These are phyloP conservation scores for Rhodotorula babjevae DNA, from an alignment of 768 basidiomycete genomes.

Conservation along the genomic window DNA sequence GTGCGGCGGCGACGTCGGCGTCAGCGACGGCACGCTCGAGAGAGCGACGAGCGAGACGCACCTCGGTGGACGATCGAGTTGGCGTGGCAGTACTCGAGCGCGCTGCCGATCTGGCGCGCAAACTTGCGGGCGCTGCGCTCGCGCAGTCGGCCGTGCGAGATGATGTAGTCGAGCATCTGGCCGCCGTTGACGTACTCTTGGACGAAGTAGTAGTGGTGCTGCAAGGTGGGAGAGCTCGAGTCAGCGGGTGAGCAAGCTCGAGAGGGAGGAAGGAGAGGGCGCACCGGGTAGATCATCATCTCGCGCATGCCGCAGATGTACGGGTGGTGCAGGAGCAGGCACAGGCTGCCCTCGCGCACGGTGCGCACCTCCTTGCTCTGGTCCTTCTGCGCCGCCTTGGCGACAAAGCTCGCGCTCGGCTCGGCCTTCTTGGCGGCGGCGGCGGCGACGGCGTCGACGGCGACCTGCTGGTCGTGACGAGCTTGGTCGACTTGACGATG, in stretches of 20 bases:
- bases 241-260: neutral
- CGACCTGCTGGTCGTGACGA: neutral
- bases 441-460: neutral
- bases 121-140: slow-evolving; percentile 97
- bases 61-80: slow-evolving; percentile 95
- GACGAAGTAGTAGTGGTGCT: slow-evolving; percentile 98
- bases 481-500: slow-evolving; percentile 40
- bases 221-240: neutral
- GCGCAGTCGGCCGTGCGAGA: slow-evolving; percentile 88
- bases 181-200: slow-evolving; percentile 98
- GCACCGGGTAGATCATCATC: slow-evolving; percentile 67
- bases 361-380: slow-evolving; percentile 95
- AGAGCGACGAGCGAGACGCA: slow-evolving; percentile 2
- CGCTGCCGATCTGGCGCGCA: slow-evolving; percentile 92
- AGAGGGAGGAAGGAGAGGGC: too few relatives aligned
- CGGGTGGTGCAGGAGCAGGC: slow-evolving; percentile 92
- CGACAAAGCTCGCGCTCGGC: slow-evolving; percentile 57
- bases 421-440: slow-evolving; percentile 19
- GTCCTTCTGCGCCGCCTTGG: slow-evolving; percentile 77
- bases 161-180: slow-evolving; percentile 99
- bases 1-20: too few relatives aligned
- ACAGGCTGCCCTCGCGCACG: slow-evolving; percentile 88
- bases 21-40: neutral
- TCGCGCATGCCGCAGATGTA: slow-evolving; percentile 99
- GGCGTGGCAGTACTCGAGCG: slow-evolving; percentile 91